A percentile compares a stretch with the other conserved stretches of the same genome.
Evolutionary conservation across 345 rosid species (phyloP).

Genomic region (Populus ilicifolia): DNA sequence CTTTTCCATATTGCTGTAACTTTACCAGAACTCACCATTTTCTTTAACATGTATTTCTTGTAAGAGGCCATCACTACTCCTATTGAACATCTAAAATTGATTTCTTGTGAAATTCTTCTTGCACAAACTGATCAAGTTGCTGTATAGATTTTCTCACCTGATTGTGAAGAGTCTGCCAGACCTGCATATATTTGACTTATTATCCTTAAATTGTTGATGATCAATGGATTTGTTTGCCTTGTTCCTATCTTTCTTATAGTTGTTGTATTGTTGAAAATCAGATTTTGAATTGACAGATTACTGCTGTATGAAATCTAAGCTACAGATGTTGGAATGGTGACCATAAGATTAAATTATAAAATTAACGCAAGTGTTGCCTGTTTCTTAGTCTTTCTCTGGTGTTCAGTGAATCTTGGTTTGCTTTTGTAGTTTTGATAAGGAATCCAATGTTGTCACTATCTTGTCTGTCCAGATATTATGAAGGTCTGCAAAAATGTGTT

Average conservation of each 20-base stretch:
- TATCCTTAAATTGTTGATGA: background rate
- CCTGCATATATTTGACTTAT: background rate
- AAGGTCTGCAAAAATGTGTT: constrained; percentile 84
- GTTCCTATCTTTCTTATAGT: background rate
- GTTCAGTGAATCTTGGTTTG: background rate
- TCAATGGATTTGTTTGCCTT: background rate
- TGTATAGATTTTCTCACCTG: background rate
- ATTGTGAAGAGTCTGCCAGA: background rate
- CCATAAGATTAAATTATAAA: background rate
- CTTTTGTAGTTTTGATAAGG: background rate
- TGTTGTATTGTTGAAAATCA: background rate
- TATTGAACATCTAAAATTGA: background rate
- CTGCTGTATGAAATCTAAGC: background rate
- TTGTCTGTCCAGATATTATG: constrained; percentile 61
- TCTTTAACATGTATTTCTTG: background rate
- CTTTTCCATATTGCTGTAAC: background rate
- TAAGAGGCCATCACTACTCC: background rate
- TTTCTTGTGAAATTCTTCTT: background rate
- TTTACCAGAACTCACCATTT: background rate
- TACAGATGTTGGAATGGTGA: background rate
- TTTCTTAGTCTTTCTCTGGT: background rate
- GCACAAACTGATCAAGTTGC: background rate
- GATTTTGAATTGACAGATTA: background rate
- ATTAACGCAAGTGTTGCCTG: background rate
- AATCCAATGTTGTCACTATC: background rate